These are phyloP conservation scores for Vigna angularis DNA, from an alignment of 306 rosid species.

Conservation along the genomic window DNA sequence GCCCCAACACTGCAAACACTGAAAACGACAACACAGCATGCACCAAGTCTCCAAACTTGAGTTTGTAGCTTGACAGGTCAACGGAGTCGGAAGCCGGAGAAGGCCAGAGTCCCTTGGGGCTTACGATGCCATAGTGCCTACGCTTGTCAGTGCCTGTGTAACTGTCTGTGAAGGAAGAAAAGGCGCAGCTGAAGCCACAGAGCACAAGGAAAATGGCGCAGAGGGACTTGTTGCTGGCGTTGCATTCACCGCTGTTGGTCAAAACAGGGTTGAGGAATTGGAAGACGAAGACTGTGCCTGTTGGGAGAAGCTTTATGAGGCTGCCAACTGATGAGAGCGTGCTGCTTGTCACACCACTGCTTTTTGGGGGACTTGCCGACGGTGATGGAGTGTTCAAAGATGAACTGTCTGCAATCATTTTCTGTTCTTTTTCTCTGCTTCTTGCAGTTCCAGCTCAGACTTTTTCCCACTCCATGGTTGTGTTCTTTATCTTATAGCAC, in stretches of 20 bases:
- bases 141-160: constrained; percentile 59
- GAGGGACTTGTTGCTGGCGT: constrained; percentile 54
- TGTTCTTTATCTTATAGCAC: background rate
- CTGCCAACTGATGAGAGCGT: constrained; percentile 60
- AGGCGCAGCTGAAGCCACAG: constrained; percentile 63
- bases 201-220: constrained; percentile 45
- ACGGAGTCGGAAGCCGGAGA: constrained; percentile 34
- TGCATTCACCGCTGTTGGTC: constrained; percentile 71
- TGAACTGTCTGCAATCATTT: constrained; percentile 47
- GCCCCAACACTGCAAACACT: constrained; percentile 66
- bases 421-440: background rate
- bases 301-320: constrained; percentile 76
- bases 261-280: constrained; percentile 72
- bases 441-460: background rate
- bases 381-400: background rate
- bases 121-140: constrained; percentile 64
- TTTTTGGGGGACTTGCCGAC: background rate
- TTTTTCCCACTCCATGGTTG: background rate
- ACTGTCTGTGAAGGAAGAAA: constrained; percentile 81
- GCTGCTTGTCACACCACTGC: background rate
- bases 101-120: constrained; percentile 72
- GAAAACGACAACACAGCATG: constrained; percentile 61
- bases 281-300: constrained; percentile 79
- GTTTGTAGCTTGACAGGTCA: constrained; percentile 58
- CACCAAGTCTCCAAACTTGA: constrained; percentile 66